phyloP scores from a whole-genome alignment of 2,329 filamentous ascomycete genomes.

The Leptosphaerulina australis region DNA sequence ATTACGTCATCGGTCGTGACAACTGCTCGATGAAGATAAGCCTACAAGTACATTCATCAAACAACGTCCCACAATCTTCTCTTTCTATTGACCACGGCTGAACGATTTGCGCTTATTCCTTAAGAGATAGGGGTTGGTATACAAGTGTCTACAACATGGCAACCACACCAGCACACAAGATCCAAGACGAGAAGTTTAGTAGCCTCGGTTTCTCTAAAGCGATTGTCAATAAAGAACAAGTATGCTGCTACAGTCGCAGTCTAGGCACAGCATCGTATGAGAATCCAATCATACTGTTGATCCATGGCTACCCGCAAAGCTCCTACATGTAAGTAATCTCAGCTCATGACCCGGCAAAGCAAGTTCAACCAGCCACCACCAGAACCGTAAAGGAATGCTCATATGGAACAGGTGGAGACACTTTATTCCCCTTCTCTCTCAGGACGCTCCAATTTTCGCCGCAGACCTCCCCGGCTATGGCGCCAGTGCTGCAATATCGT shows the following conservation, averaged over 20 bases:
- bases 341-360: neutral
- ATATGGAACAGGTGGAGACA: conserved; percentile 37
- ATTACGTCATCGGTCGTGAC: conserved; percentile 12
- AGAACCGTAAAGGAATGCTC: neutral
- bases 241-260: conserved; percentile 35
- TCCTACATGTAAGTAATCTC: conserved; percentile 32
- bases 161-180: conserved; percentile 27
- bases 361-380: neutral
- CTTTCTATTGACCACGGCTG: too few relatives aligned
- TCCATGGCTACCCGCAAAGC: conserved; percentile 45
- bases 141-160: conserved; percentile 17
- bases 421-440: conserved; percentile 39
- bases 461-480: conserved; percentile 46
- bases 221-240: conserved; percentile 34
- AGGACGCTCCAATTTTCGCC: conserved; percentile 35
- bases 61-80: neutral
- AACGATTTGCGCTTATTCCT: neutral
- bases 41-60: neutral
- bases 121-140: neutral
- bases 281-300: conserved; percentile 40
- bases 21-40: conserved; percentile 4
- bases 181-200: conserved; percentile 39
- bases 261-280: conserved; percentile 30
- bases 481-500: conserved; percentile 29
- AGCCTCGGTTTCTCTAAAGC: conserved; percentile 36